Evolutionary conservation across 2,329 filamentous ascomycete species (phyloP).

Genomic region (Ramichloridium luteum): DNA sequence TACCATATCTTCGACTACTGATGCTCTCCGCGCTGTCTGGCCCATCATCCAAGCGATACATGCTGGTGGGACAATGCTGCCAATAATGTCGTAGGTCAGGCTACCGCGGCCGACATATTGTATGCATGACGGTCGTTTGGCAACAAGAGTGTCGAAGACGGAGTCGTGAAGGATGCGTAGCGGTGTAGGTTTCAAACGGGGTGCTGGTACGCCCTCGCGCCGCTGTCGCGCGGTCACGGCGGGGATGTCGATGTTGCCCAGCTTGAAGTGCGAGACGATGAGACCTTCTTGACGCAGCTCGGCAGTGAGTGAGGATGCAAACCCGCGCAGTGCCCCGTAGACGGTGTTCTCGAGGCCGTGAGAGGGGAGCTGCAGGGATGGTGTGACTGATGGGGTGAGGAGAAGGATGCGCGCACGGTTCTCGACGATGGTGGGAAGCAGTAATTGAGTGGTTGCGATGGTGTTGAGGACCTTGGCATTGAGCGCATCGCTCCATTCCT

Average conservation of each 20-base stretch:
- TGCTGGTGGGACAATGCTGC: constrained; percentile 61
- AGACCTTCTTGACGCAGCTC: constrained; percentile 68
- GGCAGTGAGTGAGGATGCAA: constrained; percentile 64
- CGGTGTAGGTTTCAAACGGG: constrained; percentile 39
- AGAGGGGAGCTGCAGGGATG: constrained; percentile 66
- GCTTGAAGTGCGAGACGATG: constrained; percentile 73
- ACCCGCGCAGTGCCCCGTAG: constrained; percentile 76
- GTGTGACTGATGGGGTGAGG: constrained; percentile 67
- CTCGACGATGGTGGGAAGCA: constrained; percentile 48
- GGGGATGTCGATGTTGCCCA: constrained; percentile 81
- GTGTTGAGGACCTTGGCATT: constrained; percentile 87
- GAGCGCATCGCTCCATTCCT: constrained; percentile 76
- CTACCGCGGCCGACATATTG: constrained; percentile 78
- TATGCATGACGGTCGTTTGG: constrained; percentile 45
- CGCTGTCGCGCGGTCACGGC: constrained; percentile 39
- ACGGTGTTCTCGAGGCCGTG: constrained; percentile 77
- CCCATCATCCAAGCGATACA: constrained; percentile 94
- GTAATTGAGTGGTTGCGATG: constrained; percentile 76
- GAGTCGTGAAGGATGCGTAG: constrained; percentile 71
- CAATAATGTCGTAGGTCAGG: constrained; percentile 72
- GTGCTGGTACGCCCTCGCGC: constrained; percentile 25
- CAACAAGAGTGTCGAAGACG: constrained; percentile 78
- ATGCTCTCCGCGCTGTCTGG: constrained; percentile 35
- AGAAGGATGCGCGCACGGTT: constrained; percentile 57
- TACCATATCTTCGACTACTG: constrained; percentile 14